Percentiles rank a stretch among this genome's conserved stretches.
These are phyloP conservation scores for Incumbomyces delicatus DNA, from an alignment of 2,329 filamentous ascomycete species.

Conservation along the genomic window DNA sequence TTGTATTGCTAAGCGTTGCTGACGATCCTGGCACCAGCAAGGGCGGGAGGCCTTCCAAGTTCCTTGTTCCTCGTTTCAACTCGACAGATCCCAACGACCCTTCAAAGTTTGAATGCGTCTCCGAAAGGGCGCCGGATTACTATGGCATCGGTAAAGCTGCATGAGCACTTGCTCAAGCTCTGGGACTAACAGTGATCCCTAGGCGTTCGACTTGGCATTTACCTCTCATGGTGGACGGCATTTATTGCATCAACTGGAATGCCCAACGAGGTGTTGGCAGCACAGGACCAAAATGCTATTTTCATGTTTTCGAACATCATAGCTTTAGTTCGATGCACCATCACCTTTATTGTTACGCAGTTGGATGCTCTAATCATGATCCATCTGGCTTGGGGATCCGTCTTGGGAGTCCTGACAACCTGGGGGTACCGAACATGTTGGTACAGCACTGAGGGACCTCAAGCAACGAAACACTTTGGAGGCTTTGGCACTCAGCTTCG, in stretches of 20 bases:
- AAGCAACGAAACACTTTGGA: slow-evolving; percentile 11
- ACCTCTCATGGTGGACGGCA: slow-evolving; percentile 11
- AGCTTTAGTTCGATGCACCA: slow-evolving; percentile 9
- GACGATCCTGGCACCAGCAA: too few relatives aligned
- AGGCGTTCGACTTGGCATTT: slow-evolving; percentile 6
- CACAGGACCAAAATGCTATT: slow-evolving; percentile 56
- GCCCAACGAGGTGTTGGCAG: slow-evolving; percentile 67
- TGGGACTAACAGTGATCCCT: background rate
- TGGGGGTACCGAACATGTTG: slow-evolving; percentile 12
- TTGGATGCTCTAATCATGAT: slow-evolving; percentile 10
- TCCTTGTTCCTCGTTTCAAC: slow-evolving; percentile 9
- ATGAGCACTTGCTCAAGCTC: background rate
- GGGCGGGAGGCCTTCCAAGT: background rate
- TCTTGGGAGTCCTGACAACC: slow-evolving; percentile 9
- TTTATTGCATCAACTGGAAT: slow-evolving; percentile 52
- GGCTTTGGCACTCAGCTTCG: slow-evolving; percentile 11
- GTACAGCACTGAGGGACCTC: slow-evolving; percentile 8
- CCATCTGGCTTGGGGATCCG: slow-evolving; percentile 8
- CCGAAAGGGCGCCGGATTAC: slow-evolving; percentile 9
- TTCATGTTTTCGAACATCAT: slow-evolving; percentile 33
- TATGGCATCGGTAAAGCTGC: slow-evolving; percentile 8
- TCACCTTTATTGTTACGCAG: slow-evolving; percentile 10
- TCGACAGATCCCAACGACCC: slow-evolving; percentile 6
- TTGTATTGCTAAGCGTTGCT: too few relatives aligned
- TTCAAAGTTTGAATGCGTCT: slow-evolving; percentile 9